Evolutionary conservation across 306 rosid species (phyloP).

Genomic region (Fagus crenata): DNA sequence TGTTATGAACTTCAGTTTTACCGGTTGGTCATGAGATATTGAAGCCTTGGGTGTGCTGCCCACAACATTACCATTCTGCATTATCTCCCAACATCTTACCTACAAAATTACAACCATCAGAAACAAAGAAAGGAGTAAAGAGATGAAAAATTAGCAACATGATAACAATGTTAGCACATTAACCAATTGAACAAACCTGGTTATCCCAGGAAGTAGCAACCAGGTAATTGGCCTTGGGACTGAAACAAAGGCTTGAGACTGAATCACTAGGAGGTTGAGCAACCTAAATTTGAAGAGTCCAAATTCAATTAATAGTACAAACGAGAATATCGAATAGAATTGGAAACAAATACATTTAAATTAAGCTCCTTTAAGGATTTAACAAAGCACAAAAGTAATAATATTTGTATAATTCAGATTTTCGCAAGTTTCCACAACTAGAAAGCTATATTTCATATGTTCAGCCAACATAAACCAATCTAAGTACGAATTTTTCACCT

Average conservation of each 20-base stretch:
- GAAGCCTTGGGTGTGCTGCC: slow-evolving; percentile 73
- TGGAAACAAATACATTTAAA: not conserved
- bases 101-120: slow-evolving; percentile 25
- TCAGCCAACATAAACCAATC: not conserved
- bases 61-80: slow-evolving; percentile 52
- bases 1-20: slow-evolving; percentile 26
- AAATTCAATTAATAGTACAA: not conserved
- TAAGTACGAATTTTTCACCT: not conserved
- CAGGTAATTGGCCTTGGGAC: slow-evolving; percentile 73
- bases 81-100: slow-evolving; percentile 88
- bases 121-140: not conserved
- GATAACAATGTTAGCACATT: not conserved
- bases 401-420: not conserved
- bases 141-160: not conserved
- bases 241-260: slow-evolving; percentile 64
- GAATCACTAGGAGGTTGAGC: slow-evolving; percentile 80
- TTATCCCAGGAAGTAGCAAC: slow-evolving; percentile 88
- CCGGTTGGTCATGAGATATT: slow-evolving; percentile 83
- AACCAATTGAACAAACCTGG: slow-evolving; percentile 45
- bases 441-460: not conserved
- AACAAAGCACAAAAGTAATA: not conserved
- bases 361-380: not conserved
- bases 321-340: not conserved
- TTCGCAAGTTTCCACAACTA: not conserved
- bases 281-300: slow-evolving; percentile 47